Percentiles rank a stretch among this genome's conserved stretches.
phyloP scores from a whole-genome alignment of 2,329 filamentous ascomycete species.

The Fusarium piperis region DNA sequence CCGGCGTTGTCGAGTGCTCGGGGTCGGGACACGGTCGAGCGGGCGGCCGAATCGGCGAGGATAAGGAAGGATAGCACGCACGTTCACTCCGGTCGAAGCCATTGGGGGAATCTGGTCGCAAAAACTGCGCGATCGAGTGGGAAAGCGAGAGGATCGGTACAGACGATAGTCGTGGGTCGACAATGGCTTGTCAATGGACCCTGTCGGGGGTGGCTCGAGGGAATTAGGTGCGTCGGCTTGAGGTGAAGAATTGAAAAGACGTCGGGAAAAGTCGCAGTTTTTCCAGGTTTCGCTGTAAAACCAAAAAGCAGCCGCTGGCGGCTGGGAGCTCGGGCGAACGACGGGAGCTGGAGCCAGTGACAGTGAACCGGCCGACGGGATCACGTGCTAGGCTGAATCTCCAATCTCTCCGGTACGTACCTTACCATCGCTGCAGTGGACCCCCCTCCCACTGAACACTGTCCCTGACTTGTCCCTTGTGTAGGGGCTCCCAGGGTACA shows the following conservation, averaged over 20 bases:
- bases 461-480: conserved; percentile 19
- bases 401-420: conserved; percentile 14
- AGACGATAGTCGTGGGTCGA: conserved; percentile 49
- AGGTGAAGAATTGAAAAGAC: conserved; percentile 53
- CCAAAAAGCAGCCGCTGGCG: conserved; percentile 30
- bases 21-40: conserved; percentile 35
- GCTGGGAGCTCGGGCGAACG: conserved; percentile 47
- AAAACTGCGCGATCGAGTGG: conserved; percentile 52
- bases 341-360: conserved; percentile 34
- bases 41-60: conserved; percentile 40
- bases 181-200: conserved; percentile 58
- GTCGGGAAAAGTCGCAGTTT: conserved; percentile 61
- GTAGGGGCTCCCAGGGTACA: conserved; percentile 20
- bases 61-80: conserved; percentile 52
- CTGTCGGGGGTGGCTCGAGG: conserved; percentile 52
- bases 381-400: conserved; percentile 37
- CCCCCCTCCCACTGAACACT: neutral
- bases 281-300: conserved; percentile 45
- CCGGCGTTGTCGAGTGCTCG: conserved; percentile 27
- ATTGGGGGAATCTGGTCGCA: conserved; percentile 60
- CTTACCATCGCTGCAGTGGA: too few species aligned
- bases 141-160: conserved; percentile 49
- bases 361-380: conserved; percentile 34
- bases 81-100: conserved; percentile 76
- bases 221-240: conserved; percentile 51